These are phyloP conservation scores for Kingdonia uniflora DNA, from an alignment of 164 flowering plant genomes.

Conservation along the genomic window DNA sequence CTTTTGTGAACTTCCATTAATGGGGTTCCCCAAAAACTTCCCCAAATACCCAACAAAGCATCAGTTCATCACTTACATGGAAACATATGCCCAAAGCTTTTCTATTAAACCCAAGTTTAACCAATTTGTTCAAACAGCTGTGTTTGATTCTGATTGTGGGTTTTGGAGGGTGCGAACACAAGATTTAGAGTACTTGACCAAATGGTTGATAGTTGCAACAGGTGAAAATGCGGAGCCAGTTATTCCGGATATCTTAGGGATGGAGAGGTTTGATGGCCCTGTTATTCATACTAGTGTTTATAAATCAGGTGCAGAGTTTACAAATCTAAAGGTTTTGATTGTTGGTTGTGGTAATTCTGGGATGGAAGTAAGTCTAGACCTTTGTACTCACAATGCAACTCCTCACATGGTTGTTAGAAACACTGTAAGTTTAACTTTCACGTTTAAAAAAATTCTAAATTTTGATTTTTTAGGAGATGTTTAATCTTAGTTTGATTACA, in stretches of 20 bases:
- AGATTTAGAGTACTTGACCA: constrained; percentile 36
- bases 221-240: constrained; percentile 91
- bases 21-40: constrained; percentile 56
- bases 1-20: constrained; percentile 69
- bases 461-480: no score
- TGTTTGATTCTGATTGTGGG: constrained; percentile 35
- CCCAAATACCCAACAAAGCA: constrained; percentile 75
- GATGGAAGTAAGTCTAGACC: constrained; percentile 95
- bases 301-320: constrained; percentile 57
- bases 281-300: constrained; percentile 64
- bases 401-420: constrained; percentile 86
- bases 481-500: constrained; percentile 11
- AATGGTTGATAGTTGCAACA: constrained; percentile 77
- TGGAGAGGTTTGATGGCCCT: constrained; percentile 47
- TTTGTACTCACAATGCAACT: constrained; percentile 69
- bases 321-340: constrained; percentile 57
- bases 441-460: no score
- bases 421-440: constrained; percentile 43
- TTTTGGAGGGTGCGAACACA: constrained; percentile 56
- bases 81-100: constrained; percentile 61
- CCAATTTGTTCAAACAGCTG: constrained; percentile 41
- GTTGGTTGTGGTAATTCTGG: constrained; percentile 98
- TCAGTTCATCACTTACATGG: constrained; percentile 82
- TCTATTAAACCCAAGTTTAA: constrained; percentile 48
- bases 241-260: constrained; percentile 54